phyloP scores from a whole-genome alignment of 257 asterid species.

The Solanum appendiculatum region DNA sequence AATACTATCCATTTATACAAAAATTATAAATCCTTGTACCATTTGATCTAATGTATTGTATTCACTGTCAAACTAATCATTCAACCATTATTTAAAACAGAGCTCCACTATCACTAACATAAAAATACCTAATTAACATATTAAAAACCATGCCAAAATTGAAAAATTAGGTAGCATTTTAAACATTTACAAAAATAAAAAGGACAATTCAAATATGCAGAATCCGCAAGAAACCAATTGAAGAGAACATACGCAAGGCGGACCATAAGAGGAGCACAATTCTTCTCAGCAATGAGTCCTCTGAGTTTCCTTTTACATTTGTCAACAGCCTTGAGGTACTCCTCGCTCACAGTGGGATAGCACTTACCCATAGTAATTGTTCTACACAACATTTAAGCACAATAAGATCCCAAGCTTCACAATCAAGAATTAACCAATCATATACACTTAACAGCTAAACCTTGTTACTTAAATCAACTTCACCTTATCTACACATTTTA shows the following conservation, averaged over 20 bases:
- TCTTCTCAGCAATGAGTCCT: conserved; percentile 81
- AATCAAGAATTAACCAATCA: too few species aligned
- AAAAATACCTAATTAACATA: not conserved
- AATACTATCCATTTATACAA: not conserved
- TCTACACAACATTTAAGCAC: conserved; percentile 7
- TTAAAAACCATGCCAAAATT: not conserved
- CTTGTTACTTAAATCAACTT: not conserved
- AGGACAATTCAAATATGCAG: not conserved
- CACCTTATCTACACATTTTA: not conserved
- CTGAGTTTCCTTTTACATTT: conserved; percentile 77
- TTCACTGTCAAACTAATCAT: not conserved
- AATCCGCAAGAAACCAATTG: not conserved
- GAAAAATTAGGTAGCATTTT: not conserved
- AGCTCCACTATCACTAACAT: not conserved
- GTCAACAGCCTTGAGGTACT: conserved; percentile 65
- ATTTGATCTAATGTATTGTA: not conserved
- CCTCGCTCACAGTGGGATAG: conserved; percentile 72
- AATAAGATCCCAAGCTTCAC: not conserved
- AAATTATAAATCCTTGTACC: not conserved
- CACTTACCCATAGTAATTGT: conserved; percentile 50
- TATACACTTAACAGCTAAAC: not conserved
- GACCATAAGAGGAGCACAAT: conserved; percentile 89
- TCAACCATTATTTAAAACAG: not conserved
- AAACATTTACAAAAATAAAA: not conserved
- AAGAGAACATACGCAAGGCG: conserved; percentile 53